Conservation (phyloP, 2,329 filamentous ascomycete genomes). For the Colletotrichum lini region DNA sequence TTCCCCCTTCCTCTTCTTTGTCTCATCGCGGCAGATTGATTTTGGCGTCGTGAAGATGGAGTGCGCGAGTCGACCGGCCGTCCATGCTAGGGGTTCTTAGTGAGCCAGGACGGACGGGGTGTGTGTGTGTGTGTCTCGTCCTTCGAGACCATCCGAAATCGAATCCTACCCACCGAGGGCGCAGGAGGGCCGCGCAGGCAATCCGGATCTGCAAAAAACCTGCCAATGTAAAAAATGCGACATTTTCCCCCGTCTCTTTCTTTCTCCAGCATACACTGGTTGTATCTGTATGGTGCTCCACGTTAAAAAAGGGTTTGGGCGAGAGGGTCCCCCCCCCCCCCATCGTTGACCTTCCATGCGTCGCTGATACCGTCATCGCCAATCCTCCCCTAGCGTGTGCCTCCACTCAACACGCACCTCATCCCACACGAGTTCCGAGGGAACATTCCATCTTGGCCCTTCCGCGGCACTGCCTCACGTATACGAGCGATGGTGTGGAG, state of each 20-base stretch:
- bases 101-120: no score
- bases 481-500: constrained; percentile 26
- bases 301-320: constrained; percentile 16
- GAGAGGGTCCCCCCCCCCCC: neutral
- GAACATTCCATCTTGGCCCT: constrained; percentile 13
- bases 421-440: constrained; percentile 20
- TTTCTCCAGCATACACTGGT: no score
- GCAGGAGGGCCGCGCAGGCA: neutral
- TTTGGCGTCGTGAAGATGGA: no score
- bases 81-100: no score
- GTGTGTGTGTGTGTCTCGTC: neutral
- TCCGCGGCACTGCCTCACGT: constrained; percentile 24
- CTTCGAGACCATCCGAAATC: neutral
- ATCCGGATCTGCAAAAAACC: constrained; percentile 23
- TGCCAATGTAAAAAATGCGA: constrained; percentile 21
- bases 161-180: neutral
- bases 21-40: no score
- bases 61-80: no score
- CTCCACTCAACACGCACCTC: neutral
- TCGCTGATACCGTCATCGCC: constrained; percentile 21
- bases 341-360: neutral
- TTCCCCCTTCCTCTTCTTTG: no score
- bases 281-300: neutral
- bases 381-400: neutral
- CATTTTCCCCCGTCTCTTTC: neutral